Evolutionary conservation across 345 rosid genomes (phyloP), one percentile per base, ranked within the genome.

Genomic region (Dipteronia dyeriana): DNA sequence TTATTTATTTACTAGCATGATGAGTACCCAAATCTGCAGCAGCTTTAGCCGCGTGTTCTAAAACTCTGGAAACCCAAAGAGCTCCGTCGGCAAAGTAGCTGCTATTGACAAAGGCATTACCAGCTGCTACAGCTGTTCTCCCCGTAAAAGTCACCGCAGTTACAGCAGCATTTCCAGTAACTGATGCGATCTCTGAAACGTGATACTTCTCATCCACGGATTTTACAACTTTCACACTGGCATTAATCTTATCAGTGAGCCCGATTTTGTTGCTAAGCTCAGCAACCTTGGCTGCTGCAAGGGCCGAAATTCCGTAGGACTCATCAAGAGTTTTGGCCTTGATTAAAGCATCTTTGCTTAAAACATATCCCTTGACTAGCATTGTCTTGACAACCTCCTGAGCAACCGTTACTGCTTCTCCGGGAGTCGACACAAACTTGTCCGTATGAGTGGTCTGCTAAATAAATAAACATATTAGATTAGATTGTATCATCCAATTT

Each of bases 381-480:
- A 95, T 91, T 45, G 97, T 90, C 76, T 78, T 88, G 45, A 95
- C 95, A 38, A 90, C 91, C 72, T 94, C 91, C 76, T 94, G 98
- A 34, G 98, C 91, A 61, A 88, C 82, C 19, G 94, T 87, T 68
- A 95, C 83, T 0, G 94, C 97, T 79, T 89, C 97, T 69, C 97
- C 85, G 0, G 93, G 97, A 7, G 89, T 75, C 13, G 93, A 81
- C 71, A 81, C 90, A 66, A 86, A 83, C 17, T 82, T 86, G 67
- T 77, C 82, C 20, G 62, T 61, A 70, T 84, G 87, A 79, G 81
- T 78, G 12, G 68, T 88, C 93, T 90, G 88, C 69, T 63, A 72
- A 45, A n/a, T 62, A 67, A 60, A 41, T 5, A 56, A 25, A 56
- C 6, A 19, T 11, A 38, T 31, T 54, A 45, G 73, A 16, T 71